phyloP scores from a whole-genome alignment of 106 monocot species.

The Allium sativum region DNA sequence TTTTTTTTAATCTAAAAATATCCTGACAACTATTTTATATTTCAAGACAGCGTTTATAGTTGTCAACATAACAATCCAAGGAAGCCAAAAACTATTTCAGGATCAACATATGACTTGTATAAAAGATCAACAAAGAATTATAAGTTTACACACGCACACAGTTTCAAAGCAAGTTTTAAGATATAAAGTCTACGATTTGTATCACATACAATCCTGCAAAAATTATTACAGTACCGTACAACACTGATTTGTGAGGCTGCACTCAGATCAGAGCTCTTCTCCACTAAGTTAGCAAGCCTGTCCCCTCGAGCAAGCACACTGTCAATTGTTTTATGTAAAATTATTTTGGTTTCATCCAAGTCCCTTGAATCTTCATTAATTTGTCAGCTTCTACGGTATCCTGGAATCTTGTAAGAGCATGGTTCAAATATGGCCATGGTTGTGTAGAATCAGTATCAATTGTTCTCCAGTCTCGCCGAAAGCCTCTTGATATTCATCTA shows the following conservation, averaged over 20 bases:
- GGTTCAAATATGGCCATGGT: constrained; percentile 46
- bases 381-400: constrained; percentile 94
- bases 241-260: constrained; percentile 55
- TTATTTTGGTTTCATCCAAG: constrained; percentile 95
- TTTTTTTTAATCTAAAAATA: too few relatives aligned
- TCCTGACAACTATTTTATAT: too few relatives aligned
- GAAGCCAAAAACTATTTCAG: too few relatives aligned
- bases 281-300: constrained; percentile 39
- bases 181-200: constrained; percentile 3
- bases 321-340: constrained; percentile 59
- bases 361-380: constrained; percentile 78
- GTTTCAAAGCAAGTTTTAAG: not conserved
- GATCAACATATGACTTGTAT: too few relatives aligned
- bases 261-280: constrained; percentile 54
- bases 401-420: constrained; percentile 51
- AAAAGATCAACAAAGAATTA: too few relatives aligned
- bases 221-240: not conserved
- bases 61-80: too few relatives aligned
- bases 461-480: constrained; percentile 64
- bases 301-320: constrained; percentile 37
- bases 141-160: too few relatives aligned
- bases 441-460: constrained; percentile 31
- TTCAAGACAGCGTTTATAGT: too few relatives aligned
- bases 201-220: not conserved
- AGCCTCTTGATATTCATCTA: constrained; percentile 55